Base-by-base conservation (phyloP, 352 stramenopile genomes). In the Pythium plurisporium region DNA sequence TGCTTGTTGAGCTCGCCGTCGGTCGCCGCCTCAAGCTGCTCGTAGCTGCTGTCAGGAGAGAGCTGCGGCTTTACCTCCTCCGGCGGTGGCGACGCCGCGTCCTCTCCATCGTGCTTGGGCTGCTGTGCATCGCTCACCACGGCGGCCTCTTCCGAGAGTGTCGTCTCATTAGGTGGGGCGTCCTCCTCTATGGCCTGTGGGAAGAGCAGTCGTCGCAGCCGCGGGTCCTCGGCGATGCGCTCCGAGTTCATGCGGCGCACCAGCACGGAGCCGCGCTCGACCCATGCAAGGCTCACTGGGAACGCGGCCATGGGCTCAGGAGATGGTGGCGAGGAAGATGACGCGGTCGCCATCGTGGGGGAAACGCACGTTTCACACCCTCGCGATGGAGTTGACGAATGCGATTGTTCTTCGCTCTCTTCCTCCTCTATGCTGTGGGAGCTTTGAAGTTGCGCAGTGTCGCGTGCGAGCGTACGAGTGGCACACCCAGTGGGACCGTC, bases 201-300 rank as follows among this genome's bases (percentile, higher is more conserved):
- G 8, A 87, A 72, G 34, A 92, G 54, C 40, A 92, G 48, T 0
- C 83, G 76, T 10, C 78, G 76, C 41, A 94, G 69, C 26, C 85
- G 82, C 55, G 82, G 82, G 56, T 94, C 85, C 64, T 94, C 82
- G 8, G 85, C 85, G 37, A 95, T 75, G 33, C 85, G 81, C 67
- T 95, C 85, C 42, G 84, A 91, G 59, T 95, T 95, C 79, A 95
- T 95, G 68, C 85, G 83, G 22, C 85, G 81, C 50, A 95, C 85
- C 43, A 95, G 72, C 49, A 82, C 76, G 4, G 85, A 91, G 43
- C 85, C 85, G 49, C 85, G 83, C 60, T 95, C 85, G 29, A 90
- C 73, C 83, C 85, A 93, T 48, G 76, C 73, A 27, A 91, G 56
- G 34, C 64, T 77, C 49, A 57, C 36, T 15, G 74, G 76, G 54